Evolutionary conservation across 345 rosid genomes (phyloP).

Genomic region (Murraya koenigii): DNA sequence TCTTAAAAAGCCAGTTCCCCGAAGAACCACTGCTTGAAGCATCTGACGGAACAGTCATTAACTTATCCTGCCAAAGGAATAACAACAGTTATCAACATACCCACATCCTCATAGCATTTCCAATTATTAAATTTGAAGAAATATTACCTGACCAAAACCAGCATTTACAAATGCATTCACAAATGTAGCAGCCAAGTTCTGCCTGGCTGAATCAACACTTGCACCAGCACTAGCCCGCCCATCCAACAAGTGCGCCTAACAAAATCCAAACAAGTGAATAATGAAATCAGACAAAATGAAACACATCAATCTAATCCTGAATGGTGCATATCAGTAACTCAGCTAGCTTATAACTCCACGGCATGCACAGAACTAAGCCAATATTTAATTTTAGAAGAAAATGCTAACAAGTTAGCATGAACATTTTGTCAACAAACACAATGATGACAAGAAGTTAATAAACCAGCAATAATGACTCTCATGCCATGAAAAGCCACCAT

Average conservation of each 20-base stretch:
- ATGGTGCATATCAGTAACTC: not conserved
- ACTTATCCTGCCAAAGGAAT: slow-evolving; percentile 62
- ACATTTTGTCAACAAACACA: not conserved
- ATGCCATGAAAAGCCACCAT: not conserved
- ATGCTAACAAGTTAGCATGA: not conserved
- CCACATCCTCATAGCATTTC: not conserved
- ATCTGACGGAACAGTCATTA: slow-evolving; percentile 85
- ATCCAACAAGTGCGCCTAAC: slow-evolving; percentile 94
- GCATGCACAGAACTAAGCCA: not conserved
- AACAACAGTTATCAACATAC: slow-evolving; percentile 5
- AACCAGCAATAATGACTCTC: not conserved
- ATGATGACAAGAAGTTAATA: not conserved
- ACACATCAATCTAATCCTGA: not conserved
- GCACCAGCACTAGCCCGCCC: slow-evolving; percentile 78
- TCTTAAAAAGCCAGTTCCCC: slow-evolving; percentile 92
- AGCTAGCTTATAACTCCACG: not conserved
- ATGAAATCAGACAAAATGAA: slow-evolving; percentile 2
- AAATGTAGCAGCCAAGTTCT: slow-evolving; percentile 93
- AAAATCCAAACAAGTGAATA: slow-evolving; percentile 5
- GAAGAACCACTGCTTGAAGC: slow-evolving; percentile 61
- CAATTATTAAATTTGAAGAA: slow-evolving; percentile 8
- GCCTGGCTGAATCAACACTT: slow-evolving; percentile 87
- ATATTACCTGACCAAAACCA: slow-evolving; percentile 84
- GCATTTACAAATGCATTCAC: slow-evolving; percentile 98
- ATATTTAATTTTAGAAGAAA: not conserved